Evolutionary conservation across 306 rosid species (phyloP), one percentile per base, ranked within the genome.

Genomic region (Spatholobus suberectus): DNA sequence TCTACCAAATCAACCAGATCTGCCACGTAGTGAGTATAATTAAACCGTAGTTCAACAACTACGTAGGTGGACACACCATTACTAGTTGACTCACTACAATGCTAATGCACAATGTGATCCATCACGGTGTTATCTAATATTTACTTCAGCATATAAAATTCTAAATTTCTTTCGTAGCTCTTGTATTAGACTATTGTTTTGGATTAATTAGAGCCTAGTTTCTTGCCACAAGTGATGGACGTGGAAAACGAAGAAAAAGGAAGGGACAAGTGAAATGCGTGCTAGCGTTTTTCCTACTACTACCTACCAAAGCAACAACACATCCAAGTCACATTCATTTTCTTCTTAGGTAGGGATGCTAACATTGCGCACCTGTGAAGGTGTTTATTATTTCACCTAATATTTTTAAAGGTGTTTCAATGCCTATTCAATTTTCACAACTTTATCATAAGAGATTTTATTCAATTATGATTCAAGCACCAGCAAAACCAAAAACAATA

Each of bases 11-110:
- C 86, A 68, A 52, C 14, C 9, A 82, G 8, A 58, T 68, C 14
- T 66, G 78, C 79, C 88, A 87, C 79, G 81, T 81, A 73, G 61
- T 77, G 34, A 35, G 15, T 21, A 75, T 65, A 66, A 83, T 84
- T 32, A 71, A 76, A 72, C 54, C 65, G 20, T 77, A 44, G 81
- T 27, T 84, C 82, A 84, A 84, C 90, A 66, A 81, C 79, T 84
- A 52, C 69, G 11, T 54, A 40, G 27, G 58, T 20, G 40, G 46
- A 34, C 78, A 49, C 40, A 63, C 26, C 67, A 12, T 32, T 47
- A 52, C 43, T 41, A 27, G 15, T 81, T 70, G 80, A 82, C 78
- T 78, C 57, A 14, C 51, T 13, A 10, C n/a, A 6, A 55, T 77
- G 68, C 68, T 47, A 47, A 78, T 59, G 74, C 14, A 23, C 18